These are phyloP conservation scores for Metschnikowia bowlesiae DNA, from an alignment of 805 yeast species.

Conservation along the genomic window DNA sequence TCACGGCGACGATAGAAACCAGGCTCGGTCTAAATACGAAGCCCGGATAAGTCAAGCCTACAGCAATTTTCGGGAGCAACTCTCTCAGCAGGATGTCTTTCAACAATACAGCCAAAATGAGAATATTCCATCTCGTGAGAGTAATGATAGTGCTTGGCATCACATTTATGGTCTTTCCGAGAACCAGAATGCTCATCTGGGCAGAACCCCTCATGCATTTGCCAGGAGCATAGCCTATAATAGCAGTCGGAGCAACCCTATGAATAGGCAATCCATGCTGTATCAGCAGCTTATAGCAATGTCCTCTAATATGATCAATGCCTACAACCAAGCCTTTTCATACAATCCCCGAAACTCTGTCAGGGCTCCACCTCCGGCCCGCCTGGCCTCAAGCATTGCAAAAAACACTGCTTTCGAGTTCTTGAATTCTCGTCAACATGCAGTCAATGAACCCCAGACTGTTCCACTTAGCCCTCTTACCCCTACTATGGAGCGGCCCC, in stretches of 20 bases:
- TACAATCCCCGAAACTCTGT: background rate
- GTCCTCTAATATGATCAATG: slow-evolving; percentile 7
- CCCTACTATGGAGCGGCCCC: background rate
- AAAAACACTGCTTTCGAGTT: slow-evolving; percentile 16
- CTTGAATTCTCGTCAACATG: background rate
- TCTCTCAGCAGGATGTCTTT: background rate
- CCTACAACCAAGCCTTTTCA: slow-evolving; percentile 7
- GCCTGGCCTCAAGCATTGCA: slow-evolving; percentile 15
- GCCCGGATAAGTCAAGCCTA: background rate
- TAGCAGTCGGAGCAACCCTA: background rate
- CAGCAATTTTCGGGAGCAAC: background rate
- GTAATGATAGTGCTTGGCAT: background rate
- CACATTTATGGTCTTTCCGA: background rate
- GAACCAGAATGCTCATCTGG: background rate
- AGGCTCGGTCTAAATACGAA: background rate
- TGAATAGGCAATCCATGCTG: background rate
- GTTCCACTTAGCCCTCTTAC: background rate
- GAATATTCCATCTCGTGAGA: background rate
- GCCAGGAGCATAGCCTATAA: background rate
- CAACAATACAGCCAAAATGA: background rate
- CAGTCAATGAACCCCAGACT: background rate
- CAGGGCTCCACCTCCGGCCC: background rate
- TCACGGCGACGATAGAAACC: background rate
- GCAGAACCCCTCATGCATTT: background rate
- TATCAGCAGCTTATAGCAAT: slow-evolving; percentile 3